phyloP scores from a whole-genome alignment of 371 early-diverging fungal genomes.

The Saksenaea oblongispora region DNA sequence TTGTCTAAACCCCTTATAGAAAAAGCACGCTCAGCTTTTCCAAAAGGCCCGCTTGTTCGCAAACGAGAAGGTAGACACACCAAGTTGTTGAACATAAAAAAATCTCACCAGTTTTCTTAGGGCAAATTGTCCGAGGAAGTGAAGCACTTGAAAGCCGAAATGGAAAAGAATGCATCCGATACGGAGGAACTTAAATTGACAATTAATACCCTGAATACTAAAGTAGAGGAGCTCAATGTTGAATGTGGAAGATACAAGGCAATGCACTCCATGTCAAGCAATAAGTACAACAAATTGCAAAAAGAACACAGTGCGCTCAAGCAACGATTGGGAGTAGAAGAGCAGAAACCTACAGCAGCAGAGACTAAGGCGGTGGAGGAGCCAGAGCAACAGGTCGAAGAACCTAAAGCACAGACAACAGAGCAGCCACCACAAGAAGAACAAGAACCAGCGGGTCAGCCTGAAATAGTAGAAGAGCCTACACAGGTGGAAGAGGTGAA shows the following conservation, averaged over 20 bases:
- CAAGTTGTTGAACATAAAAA: background rate
- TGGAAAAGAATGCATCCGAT: background rate
- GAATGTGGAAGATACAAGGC: conserved; percentile 18
- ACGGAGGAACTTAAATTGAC: conserved; percentile 7
- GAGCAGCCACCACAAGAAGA: background rate
- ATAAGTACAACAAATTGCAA: conserved; percentile 18
- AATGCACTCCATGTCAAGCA: conserved; percentile 20
- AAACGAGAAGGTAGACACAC: background rate
- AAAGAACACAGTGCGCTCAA: conserved; percentile 14
- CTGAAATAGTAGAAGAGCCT: background rate
- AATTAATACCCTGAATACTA: conserved; percentile 8
- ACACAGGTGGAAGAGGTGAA: background rate
- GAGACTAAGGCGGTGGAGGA: background rate
- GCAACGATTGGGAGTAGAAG: background rate
- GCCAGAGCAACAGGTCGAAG: background rate
- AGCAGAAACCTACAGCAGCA: background rate
- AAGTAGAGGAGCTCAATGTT: conserved; percentile 6
- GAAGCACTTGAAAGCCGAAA: background rate
- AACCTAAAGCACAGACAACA: background rate
- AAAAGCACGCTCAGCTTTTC: background rate
- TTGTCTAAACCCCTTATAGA: background rate
- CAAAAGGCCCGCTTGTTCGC: background rate
- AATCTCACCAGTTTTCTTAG: background rate
- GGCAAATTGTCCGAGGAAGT: background rate
- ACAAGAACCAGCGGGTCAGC: background rate